Evolutionary conservation across 2,329 filamentous ascomycete species (phyloP).

Genomic region (Fonsecaea nubica): DNA sequence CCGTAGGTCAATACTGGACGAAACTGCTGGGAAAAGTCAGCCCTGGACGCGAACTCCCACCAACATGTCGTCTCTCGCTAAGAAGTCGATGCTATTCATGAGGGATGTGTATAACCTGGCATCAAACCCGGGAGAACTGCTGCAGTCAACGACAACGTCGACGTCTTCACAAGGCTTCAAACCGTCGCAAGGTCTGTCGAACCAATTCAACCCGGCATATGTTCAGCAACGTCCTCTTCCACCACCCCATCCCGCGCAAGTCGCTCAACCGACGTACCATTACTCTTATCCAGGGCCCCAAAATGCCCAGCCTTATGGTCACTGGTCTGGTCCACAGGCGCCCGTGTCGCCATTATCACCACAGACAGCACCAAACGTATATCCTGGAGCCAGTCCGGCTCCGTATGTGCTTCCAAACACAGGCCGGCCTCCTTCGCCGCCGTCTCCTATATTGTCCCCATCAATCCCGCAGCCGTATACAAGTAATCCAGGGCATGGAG

Average conservation of each 20-base stretch:
- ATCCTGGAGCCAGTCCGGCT: background rate
- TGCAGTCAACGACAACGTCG: background rate
- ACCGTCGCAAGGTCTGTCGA: conserved; percentile 22
- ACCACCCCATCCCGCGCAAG: background rate
- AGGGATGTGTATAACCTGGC: conserved; percentile 29
- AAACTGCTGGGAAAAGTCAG: too few relatives aligned
- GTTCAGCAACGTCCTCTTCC: conserved; percentile 16
- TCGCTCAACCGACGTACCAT: background rate
- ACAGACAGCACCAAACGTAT: conserved; percentile 6
- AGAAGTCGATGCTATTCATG: conserved; percentile 36
- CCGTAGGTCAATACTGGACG: background rate
- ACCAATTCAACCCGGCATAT: conserved; percentile 19
- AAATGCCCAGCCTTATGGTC: conserved; percentile 11
- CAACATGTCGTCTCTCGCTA: conserved; percentile 32
- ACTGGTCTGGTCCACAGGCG: conserved; percentile 20
- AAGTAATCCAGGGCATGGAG: background rate
- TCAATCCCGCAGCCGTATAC: conserved; percentile 9
- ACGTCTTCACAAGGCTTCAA: conserved; percentile 17
- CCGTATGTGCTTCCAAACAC: background rate
- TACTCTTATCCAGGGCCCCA: conserved; percentile 11
- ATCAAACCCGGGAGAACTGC: conserved; percentile 17
- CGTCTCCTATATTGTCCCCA: background rate
- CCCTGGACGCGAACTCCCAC: too few relatives aligned
- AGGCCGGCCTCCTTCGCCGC: conserved; percentile 5
- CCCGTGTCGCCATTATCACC: conserved; percentile 14